Evolutionary conservation across 495 filamentous ascomycete genomes (phyloP), one percentile per base, ranked within the genome.

Genomic region (Talaromyces ruber): DNA sequence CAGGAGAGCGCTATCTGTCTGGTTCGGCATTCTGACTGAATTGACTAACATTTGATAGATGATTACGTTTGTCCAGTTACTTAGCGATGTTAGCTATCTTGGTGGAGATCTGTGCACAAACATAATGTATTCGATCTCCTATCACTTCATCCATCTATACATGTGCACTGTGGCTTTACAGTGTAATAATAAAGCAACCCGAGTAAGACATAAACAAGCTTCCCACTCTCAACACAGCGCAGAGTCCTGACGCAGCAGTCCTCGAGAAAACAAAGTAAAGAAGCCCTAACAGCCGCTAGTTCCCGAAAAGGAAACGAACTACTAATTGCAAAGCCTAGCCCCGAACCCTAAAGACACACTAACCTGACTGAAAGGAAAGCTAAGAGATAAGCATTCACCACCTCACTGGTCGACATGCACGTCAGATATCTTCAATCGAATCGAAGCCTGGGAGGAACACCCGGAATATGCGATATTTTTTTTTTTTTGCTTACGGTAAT

Each of bases 301-400:
- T 18, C 43, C 43, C n/a, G 4, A 47, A 21, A 47, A 47, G 43
- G 43, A 47, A 47, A 47, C 43, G 8, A 47, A 47, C 43, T 54
- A 54, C 52, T 54, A 54, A 26, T 54, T 2, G 5, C 6, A 54
- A 29, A 22, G 51, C 12, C 22, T 54, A 29, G 39, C 39, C 50
- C 3, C 50, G 28, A 53, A 6, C 14, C 54, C 26, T 39, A 39
- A 39, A 29, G 34, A 39, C 34, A 39, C 34, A 9, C 34, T 39
- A 39, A 39, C 9, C 8, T 39, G 34, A 39, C 34, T 39, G 16
- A 39, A 39, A 39, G 5, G 34, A 39, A 39, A 39, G 47, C 51
- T 54, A 54, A 54, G 26, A 54, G 51, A 54, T 54, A 54, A 54
- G 51, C 51, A 54, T 54, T 54, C 21, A 24, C 12, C 51, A 54